Evolutionary conservation across 2,329 filamentous ascomycete genomes (phyloP), one percentile per base, ranked within the genome.

Genomic region (Sclerotinia trifoliorum): DNA sequence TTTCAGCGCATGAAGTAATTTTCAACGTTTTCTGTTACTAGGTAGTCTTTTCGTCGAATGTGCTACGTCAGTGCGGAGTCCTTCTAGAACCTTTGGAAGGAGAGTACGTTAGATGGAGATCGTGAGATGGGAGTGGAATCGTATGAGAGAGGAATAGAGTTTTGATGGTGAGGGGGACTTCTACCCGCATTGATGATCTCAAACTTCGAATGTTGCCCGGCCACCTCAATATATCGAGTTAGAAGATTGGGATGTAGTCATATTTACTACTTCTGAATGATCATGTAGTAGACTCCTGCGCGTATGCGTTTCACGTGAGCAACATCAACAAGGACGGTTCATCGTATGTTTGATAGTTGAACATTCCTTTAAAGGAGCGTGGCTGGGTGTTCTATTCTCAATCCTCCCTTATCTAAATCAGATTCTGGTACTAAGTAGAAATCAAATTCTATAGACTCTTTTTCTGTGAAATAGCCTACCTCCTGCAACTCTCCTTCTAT

Each of bases 31-130:
- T 51, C 21, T 21, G n/a, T n/a, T n/a, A 10, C 35, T 35, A 35
- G 35, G 35, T 35, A 62, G 17, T 26, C 46, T 51, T 51, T 51
- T 35, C 21, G 26, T 21, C 26, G 44, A 24, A 2, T 17, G 6
- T 21, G 51, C 44, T 62, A 39, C 60, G 46, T 63, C 60, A 63
- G 60, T 51, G 60, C 21, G 46, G 60, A 63, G 32, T 63, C 46
- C 15, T 63, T 51, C 46, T 63, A n/a, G 60, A 63, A 51, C 46
- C 13, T 42, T 10, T 63, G 60, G 8, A 51, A 39, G 60, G 39
- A 63, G 29, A 3, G 4, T 21, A 39, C 26, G 29, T n/a, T 39
- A 29, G 60, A 63, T 63, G 48, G 26, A n/a, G 60, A 63, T 63
- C 46, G 60, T 51, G 15, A 39, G 60, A 26, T 39, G 10, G 46